Evolutionary conservation across 768 basidiomycete species (phyloP), one percentile per base, ranked within the genome.

Genomic region (Goffeauzyma gilvescens): DNA sequence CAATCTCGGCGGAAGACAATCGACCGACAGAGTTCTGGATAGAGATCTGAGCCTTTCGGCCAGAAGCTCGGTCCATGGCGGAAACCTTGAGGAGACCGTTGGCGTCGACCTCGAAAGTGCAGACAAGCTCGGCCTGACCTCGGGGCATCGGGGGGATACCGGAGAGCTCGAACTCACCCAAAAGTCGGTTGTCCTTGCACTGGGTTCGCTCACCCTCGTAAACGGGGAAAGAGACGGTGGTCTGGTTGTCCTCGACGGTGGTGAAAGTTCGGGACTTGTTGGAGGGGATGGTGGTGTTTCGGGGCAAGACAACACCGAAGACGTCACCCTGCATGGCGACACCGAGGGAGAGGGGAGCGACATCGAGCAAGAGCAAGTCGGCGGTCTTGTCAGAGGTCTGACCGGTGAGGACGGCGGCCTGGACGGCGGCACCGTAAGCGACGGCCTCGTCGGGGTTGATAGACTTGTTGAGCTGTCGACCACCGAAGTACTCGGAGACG

Each of bases 311-410:
- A 50, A 95, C 81, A 72, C 93, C 93, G 67, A 98, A 98, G 64
- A 98, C 84, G 65, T 98, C 93, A 62, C 93, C 93, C 68, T 98
- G 93, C 93, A 98, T 98, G 66, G 93, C 93, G 55, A 98, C 93
- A 79, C 90, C 90, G 58, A 98, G 81, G 50, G 89, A 95, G 46
- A 98, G 75, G 52, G 93, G 90, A 51, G 93, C 81, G 51, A 98
- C 90, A 69, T 98, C 93, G 58, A 98, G 86, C 56, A 98, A 77
- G 59, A 98, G 78, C 54, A 98, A 79, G 64, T 96, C 90, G 66
- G 86, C 81, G 46, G 93, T 98, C 72, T 96, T 90, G 55, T 98
- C 93, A 26, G 87, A 95, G 37, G 89, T 95, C 66, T 95, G 87
- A 46, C 87, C 87, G 54, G 93, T 93, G 50, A 98, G 83, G 62